Conservation (phyloP, 73 alveolate genomes). For the Loxodes magnus region DNA sequence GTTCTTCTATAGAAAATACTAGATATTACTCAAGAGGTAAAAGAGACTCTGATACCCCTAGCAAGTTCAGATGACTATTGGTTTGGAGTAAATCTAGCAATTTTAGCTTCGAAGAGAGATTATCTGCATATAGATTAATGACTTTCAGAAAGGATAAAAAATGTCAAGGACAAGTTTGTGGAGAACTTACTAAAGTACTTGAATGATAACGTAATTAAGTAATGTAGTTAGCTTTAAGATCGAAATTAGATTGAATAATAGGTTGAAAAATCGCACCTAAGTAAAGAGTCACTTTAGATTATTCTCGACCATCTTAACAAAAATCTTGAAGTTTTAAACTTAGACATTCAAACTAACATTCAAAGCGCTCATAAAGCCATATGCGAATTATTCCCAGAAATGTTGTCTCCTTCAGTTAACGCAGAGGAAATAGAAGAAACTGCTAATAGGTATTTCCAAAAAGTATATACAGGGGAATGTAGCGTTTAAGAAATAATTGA, state of each 20-base stretch:
- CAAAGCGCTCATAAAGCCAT: conserved; percentile 44
- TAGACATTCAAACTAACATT: conserved; percentile 47
- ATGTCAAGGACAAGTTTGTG: conserved; percentile 80
- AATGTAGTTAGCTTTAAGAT: conserved; percentile 32
- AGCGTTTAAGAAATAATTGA: conserved; percentile 64
- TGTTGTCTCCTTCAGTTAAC: conserved; percentile 43
- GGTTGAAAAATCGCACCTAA: conserved; percentile 78
- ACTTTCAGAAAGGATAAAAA: conserved; percentile 69
- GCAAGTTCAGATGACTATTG: conserved; percentile 76
- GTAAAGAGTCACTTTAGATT: conserved; percentile 75
- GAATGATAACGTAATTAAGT: conserved; percentile 67
- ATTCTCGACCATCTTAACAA: conserved; percentile 65
- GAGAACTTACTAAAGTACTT: conserved; percentile 74
- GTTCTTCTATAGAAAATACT: conserved; percentile 70
- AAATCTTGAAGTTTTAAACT: conserved; percentile 22
- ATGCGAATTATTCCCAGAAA: conserved; percentile 54
- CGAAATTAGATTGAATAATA: conserved; percentile 36
- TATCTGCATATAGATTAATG: conserved; percentile 91
- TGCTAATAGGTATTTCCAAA: conserved; percentile 81
- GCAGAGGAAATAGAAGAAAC: conserved; percentile 78
- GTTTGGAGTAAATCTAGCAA: conserved; percentile 87
- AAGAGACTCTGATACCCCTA: conserved; percentile 73
- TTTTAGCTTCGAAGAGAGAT: conserved; percentile 94
- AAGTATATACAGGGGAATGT: conserved; percentile 72
- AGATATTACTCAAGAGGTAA: conserved; percentile 80